phyloP scores from a whole-genome alignment of 352 stramenopile genomes.

The Phytophthora colocasiae region DNA sequence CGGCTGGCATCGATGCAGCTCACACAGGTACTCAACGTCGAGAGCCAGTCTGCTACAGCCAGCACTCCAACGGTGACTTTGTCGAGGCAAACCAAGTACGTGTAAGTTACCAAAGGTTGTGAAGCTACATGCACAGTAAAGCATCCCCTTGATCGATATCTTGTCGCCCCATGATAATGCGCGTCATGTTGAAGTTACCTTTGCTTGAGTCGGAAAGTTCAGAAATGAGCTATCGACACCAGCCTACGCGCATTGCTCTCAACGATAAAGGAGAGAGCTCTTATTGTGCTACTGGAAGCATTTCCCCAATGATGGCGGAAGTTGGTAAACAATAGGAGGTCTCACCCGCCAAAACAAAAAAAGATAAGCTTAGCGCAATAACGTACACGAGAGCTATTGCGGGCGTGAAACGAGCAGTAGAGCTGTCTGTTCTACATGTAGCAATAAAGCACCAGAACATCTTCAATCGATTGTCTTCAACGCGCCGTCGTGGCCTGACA shows the following conservation, averaged over 20 bases:
- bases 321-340: conserved; percentile 5
- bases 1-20: conserved; percentile 5
- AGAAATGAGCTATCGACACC: conserved; percentile 5
- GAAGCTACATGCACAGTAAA: too few species aligned
- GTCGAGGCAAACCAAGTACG: not conserved
- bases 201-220: not conserved
- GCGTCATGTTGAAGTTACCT: conserved; percentile 27
- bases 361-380: not conserved
- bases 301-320: not conserved
- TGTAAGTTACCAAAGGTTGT: too few species aligned
- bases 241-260: not conserved
- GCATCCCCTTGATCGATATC: conserved; percentile 4
- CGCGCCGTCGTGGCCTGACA: not conserved
- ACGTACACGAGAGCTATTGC: not conserved
- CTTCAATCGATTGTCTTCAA: too few species aligned
- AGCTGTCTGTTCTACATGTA: too few species aligned
- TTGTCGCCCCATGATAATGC: conserved; percentile 1
- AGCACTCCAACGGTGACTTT: not conserved
- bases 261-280: conserved; percentile 5
- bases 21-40: not conserved
- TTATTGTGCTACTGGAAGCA: not conserved
- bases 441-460: too few species aligned
- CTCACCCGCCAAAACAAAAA: not conserved
- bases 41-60: conserved; percentile 12
- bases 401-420: not conserved